Conservation (phyloP, 192 early-diverging fungal genomes). For the Cetraspora pellucida region DNA sequence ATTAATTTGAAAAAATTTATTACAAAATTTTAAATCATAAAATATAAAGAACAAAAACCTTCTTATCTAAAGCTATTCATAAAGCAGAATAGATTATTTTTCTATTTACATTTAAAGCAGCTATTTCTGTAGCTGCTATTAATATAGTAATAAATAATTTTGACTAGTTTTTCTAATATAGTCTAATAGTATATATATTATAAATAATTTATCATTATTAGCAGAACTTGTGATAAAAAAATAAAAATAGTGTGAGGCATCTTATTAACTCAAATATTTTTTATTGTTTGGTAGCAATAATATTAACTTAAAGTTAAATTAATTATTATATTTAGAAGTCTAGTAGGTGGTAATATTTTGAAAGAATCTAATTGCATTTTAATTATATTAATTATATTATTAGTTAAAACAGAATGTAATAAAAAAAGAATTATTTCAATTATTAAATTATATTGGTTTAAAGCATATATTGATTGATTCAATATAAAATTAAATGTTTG, state of each 20-base stretch:
- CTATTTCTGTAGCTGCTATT: slow-evolving; percentile 26
- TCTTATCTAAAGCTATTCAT: not conserved
- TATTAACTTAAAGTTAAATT: not conserved
- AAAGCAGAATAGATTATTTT: slow-evolving; percentile 15
- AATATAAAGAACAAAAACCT: not conserved
- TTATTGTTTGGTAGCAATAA: too few relatives aligned
- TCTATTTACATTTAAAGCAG: slow-evolving; percentile 17
- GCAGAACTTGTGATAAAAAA: slow-evolving; percentile 10
- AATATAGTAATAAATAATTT: slow-evolving; percentile 18
- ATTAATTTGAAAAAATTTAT: not conserved
- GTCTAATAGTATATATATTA: slow-evolving; percentile 4
- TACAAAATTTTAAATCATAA: not conserved
- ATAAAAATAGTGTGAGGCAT: not conserved
- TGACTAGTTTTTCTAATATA: not conserved
- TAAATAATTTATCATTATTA: slow-evolving; percentile 3
- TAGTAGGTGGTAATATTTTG: not conserved
- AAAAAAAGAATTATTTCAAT: not conserved
- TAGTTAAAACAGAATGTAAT: not conserved
- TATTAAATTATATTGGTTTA: not conserved
- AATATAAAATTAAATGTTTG: not conserved
- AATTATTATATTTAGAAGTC: not conserved
- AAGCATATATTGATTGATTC: not conserved
- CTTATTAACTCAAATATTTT: not conserved
- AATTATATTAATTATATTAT: not conserved
- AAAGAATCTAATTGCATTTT: slow-evolving; percentile 18